Conservation (phyloP, 352 stramenopile species). For the Phytopythium cucurbitacearum region DNA sequence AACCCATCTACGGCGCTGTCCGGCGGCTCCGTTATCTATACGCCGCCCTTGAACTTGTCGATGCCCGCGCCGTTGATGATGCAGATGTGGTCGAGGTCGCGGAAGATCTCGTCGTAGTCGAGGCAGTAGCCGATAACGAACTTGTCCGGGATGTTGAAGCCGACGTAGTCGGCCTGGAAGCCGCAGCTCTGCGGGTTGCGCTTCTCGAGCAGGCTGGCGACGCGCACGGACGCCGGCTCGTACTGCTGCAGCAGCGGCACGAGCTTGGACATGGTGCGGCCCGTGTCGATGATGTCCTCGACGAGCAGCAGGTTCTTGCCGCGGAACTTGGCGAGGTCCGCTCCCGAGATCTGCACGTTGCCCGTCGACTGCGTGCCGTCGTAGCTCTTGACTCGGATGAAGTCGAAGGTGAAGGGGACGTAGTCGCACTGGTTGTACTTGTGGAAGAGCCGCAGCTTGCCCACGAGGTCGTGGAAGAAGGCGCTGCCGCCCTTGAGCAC, state of each 20-base stretch:
- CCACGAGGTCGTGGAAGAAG: slow-evolving; percentile 88
- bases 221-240: slow-evolving; percentile 80
- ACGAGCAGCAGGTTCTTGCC: slow-evolving; percentile 93
- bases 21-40: slow-evolving; percentile 19
- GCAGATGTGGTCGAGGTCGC: slow-evolving; percentile 95
- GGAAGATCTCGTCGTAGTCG: slow-evolving; percentile 97
- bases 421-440: slow-evolving; percentile 88
- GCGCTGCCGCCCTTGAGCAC: slow-evolving; percentile 89
- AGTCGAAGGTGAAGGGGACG: slow-evolving; percentile 93
- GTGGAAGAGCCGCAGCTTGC: slow-evolving; percentile 79
- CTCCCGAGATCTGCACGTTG: slow-evolving; percentile 89
- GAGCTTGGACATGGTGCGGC: slow-evolving; percentile 91
- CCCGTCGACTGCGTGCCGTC: slow-evolving; percentile 88
- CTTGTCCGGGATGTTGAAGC: slow-evolving; percentile 95
- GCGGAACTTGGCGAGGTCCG: slow-evolving; percentile 82
- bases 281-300: slow-evolving; percentile 98
- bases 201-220: slow-evolving; percentile 94
- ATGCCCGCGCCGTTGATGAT: slow-evolving; percentile 93
- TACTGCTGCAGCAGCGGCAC: slow-evolving; percentile 83
- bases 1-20: neutral
- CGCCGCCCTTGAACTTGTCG: slow-evolving; percentile 65
- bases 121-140: slow-evolving; percentile 96
- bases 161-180: slow-evolving; percentile 93
- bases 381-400: slow-evolving; percentile 95
- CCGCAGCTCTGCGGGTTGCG: slow-evolving; percentile 84